Conservation (phyloP, 768 basidiomycete genomes). For the Lactifluus echinatus region DNA sequence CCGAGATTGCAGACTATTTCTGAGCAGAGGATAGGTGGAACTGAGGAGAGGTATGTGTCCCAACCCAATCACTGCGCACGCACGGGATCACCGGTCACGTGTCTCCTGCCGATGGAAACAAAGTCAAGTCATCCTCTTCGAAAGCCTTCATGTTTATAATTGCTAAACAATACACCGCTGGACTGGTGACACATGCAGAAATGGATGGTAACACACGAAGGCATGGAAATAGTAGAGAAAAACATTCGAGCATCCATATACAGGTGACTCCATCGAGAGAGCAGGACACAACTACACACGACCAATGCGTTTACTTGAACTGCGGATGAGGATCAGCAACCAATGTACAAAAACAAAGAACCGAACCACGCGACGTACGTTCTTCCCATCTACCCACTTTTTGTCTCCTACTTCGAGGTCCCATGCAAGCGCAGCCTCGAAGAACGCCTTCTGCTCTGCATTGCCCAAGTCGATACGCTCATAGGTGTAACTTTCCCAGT, state of each 20-base stretch:
- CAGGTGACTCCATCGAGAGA: not conserved
- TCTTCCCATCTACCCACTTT: constrained; percentile 88
- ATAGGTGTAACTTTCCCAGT: constrained; percentile 86
- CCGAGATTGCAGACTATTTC: not conserved
- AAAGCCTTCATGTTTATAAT: constrained; percentile 5
- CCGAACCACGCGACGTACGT: constrained; percentile 46
- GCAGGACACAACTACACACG: not conserved
- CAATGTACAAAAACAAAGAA: not conserved
- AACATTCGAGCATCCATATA: constrained; percentile 1
- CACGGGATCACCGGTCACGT: too few relatives aligned
- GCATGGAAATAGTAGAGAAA: not conserved
- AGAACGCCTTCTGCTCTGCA: constrained; percentile 75
- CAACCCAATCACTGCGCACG: too few relatives aligned
- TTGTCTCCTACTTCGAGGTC: constrained; percentile 83
- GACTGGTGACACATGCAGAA: not conserved
- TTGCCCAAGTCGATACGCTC: constrained; percentile 67
- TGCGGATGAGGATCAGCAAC: constrained; percentile 9
- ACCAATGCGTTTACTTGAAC: constrained; percentile 27
- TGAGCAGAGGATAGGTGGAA: too few relatives aligned
- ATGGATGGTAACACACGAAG: not conserved
- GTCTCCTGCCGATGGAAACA: too few relatives aligned
- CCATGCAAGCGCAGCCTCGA: constrained; percentile 91
- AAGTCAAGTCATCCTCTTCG: not conserved
- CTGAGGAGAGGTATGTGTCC: too few relatives aligned
- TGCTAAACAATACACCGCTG: constrained; percentile 7